These are phyloP conservation scores for Coprinopsis cinerea DNA, from an alignment of 768 basidiomycete genomes.

Conservation along the genomic window DNA sequence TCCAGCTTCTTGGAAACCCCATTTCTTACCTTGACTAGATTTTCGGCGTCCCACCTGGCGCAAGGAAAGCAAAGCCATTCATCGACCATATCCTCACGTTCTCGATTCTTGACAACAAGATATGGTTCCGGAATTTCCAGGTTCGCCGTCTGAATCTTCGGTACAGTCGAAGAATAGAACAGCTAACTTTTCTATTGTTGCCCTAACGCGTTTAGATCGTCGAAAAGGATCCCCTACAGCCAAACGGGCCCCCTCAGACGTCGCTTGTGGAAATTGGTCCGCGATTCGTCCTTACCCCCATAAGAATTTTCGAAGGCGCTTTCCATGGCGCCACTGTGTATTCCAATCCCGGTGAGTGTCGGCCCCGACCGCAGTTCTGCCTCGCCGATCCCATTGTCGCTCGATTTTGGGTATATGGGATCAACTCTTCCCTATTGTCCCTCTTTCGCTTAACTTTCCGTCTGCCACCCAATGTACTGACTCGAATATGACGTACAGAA, in stretches of 20 bases:
- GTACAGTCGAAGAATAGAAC: neutral
- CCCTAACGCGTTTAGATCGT: constrained; percentile 54
- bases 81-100: constrained; percentile 97
- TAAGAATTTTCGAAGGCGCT: constrained; percentile 96
- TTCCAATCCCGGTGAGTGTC: constrained; percentile 82
- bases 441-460: constrained; percentile 1
- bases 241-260: constrained; percentile 77
- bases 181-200: constrained; percentile 7
- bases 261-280: constrained; percentile 97
- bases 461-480: neutral
- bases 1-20: neutral
- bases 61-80: constrained; percentile 92
- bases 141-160: constrained; percentile 33
- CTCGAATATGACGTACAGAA: constrained; percentile 42
- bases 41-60: constrained; percentile 89
- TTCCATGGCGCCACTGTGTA: constrained; percentile 94
- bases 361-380: too few relatives aligned
- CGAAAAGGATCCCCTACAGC: constrained; percentile 89
- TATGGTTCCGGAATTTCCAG: constrained; percentile 99
- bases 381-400: constrained; percentile 1
- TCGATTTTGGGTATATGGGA: neutral
- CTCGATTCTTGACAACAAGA: constrained; percentile 90
- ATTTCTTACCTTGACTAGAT: constrained; percentile 48
- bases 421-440: constrained; percentile 1
- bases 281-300: constrained; percentile 93